Base-by-base conservation (phyloP, 495 filamentous ascomycete species). In the Xylaria telfairii region DNA sequence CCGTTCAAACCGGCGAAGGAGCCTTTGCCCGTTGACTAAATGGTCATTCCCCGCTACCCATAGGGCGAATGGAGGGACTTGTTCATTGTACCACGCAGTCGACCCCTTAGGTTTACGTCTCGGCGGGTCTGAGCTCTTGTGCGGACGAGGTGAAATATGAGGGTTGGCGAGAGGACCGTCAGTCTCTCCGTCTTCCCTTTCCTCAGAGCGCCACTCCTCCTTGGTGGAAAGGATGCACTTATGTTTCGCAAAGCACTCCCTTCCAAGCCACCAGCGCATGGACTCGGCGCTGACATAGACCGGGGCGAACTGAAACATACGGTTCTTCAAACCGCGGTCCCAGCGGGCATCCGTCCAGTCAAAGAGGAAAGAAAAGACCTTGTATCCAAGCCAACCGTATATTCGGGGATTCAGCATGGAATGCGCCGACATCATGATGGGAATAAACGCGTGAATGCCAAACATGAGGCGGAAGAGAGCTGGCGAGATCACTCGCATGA, bases 191-290 rank as follows among this genome's bases (percentile, higher is more conserved):
- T 92, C 89, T 64, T 92, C 89, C 37, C 85, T 83, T 65, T 91
- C 89, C 72, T 95, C 92, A 7, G 83, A 80, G 59, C 79, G 81
- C 71, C 85, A 84, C 69, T 93, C 89, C 70, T 94, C 91, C 41
- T 87, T 84, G 3, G 94, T 95, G 6, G 92, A 85, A 12, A 98
- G 85, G 63, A 98, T 97, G 79, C 96, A 98, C 78, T 92, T 92
- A 71, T 98, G 94, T 71, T 86, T 92, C 0, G 96, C 93, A 77
- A 98, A 98, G 72, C 94, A 93, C 74, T 96, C 93, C 1, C 91
- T 81, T 0, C 96, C 96, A 1, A 98, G 85, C 95, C 95, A 98
- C 96, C 95, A 98, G 0, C 93, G 87, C 92, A 98, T 97, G 28
- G 89, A 91, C 82, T 98, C 95, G 7, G 93, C 89, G 69, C 90